Evolutionary conservation across 805 yeast genomes (phyloP), one percentile per base, ranked within the genome.

Genomic region (Candida koratica): DNA sequence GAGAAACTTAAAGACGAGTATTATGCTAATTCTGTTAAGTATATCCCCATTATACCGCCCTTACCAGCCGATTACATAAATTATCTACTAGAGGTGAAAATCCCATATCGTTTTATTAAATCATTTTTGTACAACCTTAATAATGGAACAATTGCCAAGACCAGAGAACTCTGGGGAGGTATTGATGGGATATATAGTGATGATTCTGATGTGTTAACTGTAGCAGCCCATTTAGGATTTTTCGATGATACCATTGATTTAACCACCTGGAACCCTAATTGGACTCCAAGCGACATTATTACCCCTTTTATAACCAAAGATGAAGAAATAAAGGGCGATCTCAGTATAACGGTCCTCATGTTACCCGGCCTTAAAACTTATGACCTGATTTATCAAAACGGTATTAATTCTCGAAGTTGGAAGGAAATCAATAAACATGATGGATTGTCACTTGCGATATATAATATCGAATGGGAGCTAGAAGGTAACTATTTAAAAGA

Each of bases 151-250:
- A 49, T 49, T 3, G 44, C 48, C 4, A 37, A 39, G 12, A 52
- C 48, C 23, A 62, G 77, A 34, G 71, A 73, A 30, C 44, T 88
- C 2, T 90, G 97, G 97, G 98, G 98, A 2, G 72, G 72, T 2
- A 53, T 53, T 9, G 75, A 89, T 2, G 95, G 89, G 28, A 67
- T 93, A 1, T 93, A 90, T 58, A 85, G 97, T 0, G 97, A 93
- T 58, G 98, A 90, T 56, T 83, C 95, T 1, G 96, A 90, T 56
- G 63, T 89, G 2, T 69, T 90, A 24, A 69, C 84, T 4, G 82
- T 80, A 0, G 61, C 90, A 34, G 73, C 77, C 43, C 97, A 93
- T 49, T 64, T 79, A 42, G 96, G 96, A 0, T 60, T 81, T 30
- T 67, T 80, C 38, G 56, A 71, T 36, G 54, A 68, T 9, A 54